Percentiles rank a stretch among this genome's conserved stretches.
Evolutionary conservation across 129 eudicot species (phyloP).

Genomic region (Rutidosis leptorrhynchoides): DNA sequence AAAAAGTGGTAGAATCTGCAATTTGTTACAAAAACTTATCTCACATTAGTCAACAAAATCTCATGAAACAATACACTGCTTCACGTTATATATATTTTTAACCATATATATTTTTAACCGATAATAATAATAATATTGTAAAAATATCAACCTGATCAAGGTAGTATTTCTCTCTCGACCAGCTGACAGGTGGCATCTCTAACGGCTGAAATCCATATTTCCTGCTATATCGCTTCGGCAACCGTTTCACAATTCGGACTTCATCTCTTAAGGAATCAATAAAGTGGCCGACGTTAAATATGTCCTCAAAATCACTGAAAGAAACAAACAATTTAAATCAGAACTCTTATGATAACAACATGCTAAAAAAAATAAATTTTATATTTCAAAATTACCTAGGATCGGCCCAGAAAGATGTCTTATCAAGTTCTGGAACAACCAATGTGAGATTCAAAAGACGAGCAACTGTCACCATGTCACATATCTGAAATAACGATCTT

Average conservation of each 20-base stretch:
- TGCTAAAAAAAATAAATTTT: neutral
- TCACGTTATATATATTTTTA: neutral
- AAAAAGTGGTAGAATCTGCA: conserved; percentile 92
- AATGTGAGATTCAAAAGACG: conserved; percentile 88
- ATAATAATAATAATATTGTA: too few relatives aligned
- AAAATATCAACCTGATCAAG: conserved; percentile 63
- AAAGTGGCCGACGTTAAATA: conserved; percentile 80
- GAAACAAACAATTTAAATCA: conserved; percentile 28
- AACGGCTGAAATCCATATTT: conserved; percentile 71
- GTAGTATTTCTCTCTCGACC: conserved; percentile 92
- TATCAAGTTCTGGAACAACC: conserved; percentile 97
- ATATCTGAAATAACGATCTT: conserved; percentile 54
- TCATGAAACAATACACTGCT: neutral
- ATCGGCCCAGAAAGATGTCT: conserved; percentile 96
- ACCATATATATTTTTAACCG: too few relatives aligned
- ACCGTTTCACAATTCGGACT: conserved; percentile 72
- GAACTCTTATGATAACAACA: neutral
- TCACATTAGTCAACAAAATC: neutral
- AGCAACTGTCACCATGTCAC: conserved; percentile 97
- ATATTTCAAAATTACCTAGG: conserved; percentile 54
- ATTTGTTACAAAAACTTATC: conserved; percentile 4
- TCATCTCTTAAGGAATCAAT: conserved; percentile 89
- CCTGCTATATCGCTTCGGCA: conserved; percentile 71
- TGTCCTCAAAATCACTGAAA: conserved; percentile 95
- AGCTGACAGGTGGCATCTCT: conserved; percentile 93